Conservation (phyloP, 2,329 filamentous ascomycete genomes). For the Pyrenophora teres region DNA sequence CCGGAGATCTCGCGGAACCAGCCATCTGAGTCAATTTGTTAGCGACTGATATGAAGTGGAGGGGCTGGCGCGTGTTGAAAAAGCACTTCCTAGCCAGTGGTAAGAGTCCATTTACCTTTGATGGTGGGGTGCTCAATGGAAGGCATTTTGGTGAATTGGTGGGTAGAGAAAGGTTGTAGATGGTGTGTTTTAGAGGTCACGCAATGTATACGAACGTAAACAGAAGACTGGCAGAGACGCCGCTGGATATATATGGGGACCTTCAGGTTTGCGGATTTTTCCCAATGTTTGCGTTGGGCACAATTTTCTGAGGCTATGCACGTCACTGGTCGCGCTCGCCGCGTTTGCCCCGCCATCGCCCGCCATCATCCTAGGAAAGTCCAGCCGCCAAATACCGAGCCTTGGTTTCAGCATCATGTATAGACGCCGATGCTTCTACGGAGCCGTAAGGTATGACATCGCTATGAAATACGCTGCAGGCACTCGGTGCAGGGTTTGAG, state of each 20-base stretch:
- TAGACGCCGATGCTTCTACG: background rate
- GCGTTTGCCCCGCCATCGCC: constrained; percentile 19
- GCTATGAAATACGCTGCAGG: background rate
- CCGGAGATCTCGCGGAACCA: constrained; percentile 99
- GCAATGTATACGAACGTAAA: constrained; percentile 12
- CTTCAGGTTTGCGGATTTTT: constrained; percentile 29
- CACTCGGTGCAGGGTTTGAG: background rate
- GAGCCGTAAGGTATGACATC: background rate
- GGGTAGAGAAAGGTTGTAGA: constrained; percentile 4
- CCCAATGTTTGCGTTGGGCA: constrained; percentile 15
- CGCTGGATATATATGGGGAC: constrained; percentile 27
- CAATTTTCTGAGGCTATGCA: constrained; percentile 17
- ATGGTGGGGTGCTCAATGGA: constrained; percentile 75
- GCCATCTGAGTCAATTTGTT: constrained; percentile 71
- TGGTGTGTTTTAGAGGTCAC: background rate
- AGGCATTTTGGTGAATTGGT: constrained; percentile 59
- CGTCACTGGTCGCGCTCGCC: constrained; percentile 29
- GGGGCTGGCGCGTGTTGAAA: background rate
- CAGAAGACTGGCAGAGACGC: constrained; percentile 17
- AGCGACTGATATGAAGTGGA: background rate
- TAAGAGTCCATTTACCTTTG: constrained; percentile 60
- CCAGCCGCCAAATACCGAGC: constrained; percentile 15
- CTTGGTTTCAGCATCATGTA: background rate
- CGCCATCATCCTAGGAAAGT: constrained; percentile 12
- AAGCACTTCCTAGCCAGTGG: background rate